Percentiles rank a stretch among this genome's conserved stretches.
phyloP scores from a whole-genome alignment of 2,329 filamentous ascomycete species.

The Penicillium occitanis region DNA sequence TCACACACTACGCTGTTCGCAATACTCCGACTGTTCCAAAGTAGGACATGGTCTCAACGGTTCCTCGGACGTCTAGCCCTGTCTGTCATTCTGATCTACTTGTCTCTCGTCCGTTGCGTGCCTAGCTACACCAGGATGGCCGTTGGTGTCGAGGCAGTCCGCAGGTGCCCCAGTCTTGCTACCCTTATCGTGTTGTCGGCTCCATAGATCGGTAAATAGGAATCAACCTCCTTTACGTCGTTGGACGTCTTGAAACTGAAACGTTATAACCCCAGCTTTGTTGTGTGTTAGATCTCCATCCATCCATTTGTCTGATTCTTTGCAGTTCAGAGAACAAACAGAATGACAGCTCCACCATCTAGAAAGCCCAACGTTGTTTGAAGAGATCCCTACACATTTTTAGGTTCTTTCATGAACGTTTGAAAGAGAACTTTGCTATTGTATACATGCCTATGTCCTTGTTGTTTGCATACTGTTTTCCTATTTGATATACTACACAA shows the following conservation, averaged over 20 bases:
- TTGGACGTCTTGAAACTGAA: not conserved
- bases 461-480: not conserved
- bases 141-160: constrained; percentile 9
- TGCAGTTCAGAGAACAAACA: constrained; percentile 13
- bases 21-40: not conserved
- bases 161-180: not conserved
- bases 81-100: not conserved
- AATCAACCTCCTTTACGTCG: not conserved
- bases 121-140: not conserved
- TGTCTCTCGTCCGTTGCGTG: not conserved
- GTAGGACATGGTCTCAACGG: not conserved
- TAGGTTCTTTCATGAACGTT: not conserved
- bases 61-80: constrained; percentile 5
- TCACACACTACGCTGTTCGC: not conserved
- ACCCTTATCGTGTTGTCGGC: not conserved
- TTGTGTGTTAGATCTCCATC: not conserved
- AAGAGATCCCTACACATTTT: not conserved
- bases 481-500: constrained; percentile 12
- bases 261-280: not conserved
- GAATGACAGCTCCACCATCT: constrained; percentile 17
- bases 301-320: not conserved
- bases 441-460: constrained; percentile 7
- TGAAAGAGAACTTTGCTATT: constrained; percentile 8
- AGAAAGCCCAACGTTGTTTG: not conserved
- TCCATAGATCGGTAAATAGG: not conserved